These are phyloP conservation scores for Gymnopilus junonius DNA, from an alignment of 768 basidiomycete species.

Conservation along the genomic window DNA sequence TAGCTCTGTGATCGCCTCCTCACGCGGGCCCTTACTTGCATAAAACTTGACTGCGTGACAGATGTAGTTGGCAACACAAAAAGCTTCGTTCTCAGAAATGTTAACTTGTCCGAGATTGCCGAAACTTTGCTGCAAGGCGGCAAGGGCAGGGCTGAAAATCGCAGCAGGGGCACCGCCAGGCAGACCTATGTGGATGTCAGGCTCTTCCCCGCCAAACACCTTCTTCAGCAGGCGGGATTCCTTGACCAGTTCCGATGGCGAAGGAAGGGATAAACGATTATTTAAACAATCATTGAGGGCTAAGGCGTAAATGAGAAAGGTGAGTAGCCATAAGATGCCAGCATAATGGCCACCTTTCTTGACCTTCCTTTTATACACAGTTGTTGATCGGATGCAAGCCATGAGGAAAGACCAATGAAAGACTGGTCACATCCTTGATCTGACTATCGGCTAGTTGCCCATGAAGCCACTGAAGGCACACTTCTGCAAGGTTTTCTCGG, in stretches of 20 bases:
- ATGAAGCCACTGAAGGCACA: conserved; percentile 20
- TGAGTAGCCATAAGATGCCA: no score
- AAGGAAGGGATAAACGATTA: no score
- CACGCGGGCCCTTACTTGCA: background rate
- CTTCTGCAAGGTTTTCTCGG: conserved; percentile 8
- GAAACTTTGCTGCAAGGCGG: conserved; percentile 10
- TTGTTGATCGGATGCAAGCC: background rate
- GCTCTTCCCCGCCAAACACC: no score
- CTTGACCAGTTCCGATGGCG: no score
- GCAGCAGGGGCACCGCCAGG: conserved; percentile 13
- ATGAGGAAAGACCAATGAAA: conserved; percentile 1
- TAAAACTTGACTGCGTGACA: no score
- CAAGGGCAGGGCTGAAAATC: conserved; percentile 14
- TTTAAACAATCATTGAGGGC: no score
- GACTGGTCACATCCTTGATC: background rate
- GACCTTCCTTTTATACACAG: conserved; percentile 5
- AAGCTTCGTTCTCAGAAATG: conserved; percentile 10
- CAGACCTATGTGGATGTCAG: conserved; percentile 11
- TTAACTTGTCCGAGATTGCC: conserved; percentile 17
- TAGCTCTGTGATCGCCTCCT: conserved; percentile 7
- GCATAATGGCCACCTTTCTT: no score
- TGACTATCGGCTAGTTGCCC: conserved; percentile 7
- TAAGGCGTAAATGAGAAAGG: no score
- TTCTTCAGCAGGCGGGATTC: no score
- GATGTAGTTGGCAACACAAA: conserved; percentile 13